phyloP scores from a whole-genome alignment of 192 early-diverging fungal species.

The Rhizoclosmatium sp. region DNA sequence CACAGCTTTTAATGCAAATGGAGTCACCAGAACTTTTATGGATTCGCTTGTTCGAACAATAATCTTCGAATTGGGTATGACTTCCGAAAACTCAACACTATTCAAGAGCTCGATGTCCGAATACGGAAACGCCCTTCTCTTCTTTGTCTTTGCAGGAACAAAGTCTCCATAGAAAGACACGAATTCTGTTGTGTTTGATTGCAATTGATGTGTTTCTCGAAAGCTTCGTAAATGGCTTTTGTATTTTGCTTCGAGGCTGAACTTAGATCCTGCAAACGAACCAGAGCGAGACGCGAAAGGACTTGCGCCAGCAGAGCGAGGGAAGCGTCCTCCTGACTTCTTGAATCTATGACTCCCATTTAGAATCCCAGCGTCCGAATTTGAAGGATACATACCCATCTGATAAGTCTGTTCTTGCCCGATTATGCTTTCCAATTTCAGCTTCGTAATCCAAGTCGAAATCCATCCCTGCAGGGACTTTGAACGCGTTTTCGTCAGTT shows the following conservation, averaged over 20 bases:
- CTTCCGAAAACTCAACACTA: slow-evolving; percentile 16
- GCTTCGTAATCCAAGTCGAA: slow-evolving; percentile 17
- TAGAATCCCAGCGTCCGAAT: not conserved
- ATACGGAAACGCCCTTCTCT: slow-evolving; percentile 19
- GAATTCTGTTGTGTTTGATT: not conserved
- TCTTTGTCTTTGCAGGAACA: not conserved
- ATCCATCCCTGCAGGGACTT: slow-evolving; percentile 25
- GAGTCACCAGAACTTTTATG: slow-evolving; percentile 65
- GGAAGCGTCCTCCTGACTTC: not conserved
- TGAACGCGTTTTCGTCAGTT: slow-evolving; percentile 46
- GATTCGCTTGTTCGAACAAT: slow-evolving; percentile 29
- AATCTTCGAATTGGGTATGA: slow-evolving; percentile 19
- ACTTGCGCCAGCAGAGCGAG: slow-evolving; percentile 14
- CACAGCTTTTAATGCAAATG: slow-evolving; percentile 72
- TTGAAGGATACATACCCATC: not conserved
- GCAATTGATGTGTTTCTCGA: not conserved
- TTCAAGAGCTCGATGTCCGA: slow-evolving; percentile 27
- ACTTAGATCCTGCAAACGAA: slow-evolving; percentile 13
- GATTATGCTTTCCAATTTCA: not conserved
- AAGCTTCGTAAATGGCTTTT: slow-evolving; percentile 27
- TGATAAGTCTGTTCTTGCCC: not conserved
- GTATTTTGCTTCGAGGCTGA: slow-evolving; percentile 20
- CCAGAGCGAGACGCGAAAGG: slow-evolving; percentile 14
- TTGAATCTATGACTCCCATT: not conserved
- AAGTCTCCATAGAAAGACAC: slow-evolving; percentile 21